Base-by-base conservation (phyloP, 2,329 filamentous ascomycete genomes). In the Chaetoscypha palmicola region DNA sequence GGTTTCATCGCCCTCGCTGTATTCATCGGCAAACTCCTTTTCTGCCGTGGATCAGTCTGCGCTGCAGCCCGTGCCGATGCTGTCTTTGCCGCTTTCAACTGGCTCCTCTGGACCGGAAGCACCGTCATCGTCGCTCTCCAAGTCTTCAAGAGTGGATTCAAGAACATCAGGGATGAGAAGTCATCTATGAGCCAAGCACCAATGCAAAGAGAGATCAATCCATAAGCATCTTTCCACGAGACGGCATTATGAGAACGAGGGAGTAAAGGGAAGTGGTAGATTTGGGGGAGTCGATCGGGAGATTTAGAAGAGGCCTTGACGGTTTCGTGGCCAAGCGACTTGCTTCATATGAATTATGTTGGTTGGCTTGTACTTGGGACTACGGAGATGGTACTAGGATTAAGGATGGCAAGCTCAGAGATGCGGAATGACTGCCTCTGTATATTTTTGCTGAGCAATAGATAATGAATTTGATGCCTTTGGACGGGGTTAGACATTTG, bases 1-100 rank as follows among this genome's bases (percentile, higher is more conserved):
- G 76, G 76, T 44, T 80, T 80, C 63, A 68, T 78, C 53, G 74
- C 74, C 8, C 68, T 80, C 16, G 66, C 73, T 33, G 68, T 74
- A 49, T 80, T 78, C 63, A 69, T 81, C 51, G 65, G 68, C 58
- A 64, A 65, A 41, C 65, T 81, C 38, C 62, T 72, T 43, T 76
- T 77, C 64, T 81, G 77, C 63, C 66, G 68, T 21, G 77, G 77
- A 32, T 66, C 64, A 28, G 73, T 79, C 20, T 82, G 78, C 64
- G 66, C 66, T 19, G 68, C 72, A 10, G 75, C 74, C 31, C 71
- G 72, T 16, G 73, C 74, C 33, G 68, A 72, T 47, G 68, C 72
- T n/a, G 72, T 70, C 32, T 68, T 80, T 38, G 69, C 73, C 14
- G 70, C 74, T 10, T 65, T 73, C 43, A 66, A 69, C 47, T 81